Evolutionary conservation across 768 basidiomycete genomes (phyloP).

Genomic region (Russula sp.): DNA sequence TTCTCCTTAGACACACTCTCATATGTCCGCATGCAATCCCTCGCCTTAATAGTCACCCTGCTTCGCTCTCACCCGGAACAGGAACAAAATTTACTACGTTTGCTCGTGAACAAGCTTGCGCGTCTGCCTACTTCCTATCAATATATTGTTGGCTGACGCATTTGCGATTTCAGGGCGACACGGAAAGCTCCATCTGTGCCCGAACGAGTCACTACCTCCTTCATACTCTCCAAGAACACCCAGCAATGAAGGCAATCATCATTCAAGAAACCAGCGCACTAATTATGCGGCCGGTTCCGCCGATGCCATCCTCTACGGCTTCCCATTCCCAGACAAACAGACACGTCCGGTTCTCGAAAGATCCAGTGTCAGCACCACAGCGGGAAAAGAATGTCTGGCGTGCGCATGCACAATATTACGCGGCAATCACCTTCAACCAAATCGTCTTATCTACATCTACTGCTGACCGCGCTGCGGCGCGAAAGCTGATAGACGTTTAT

Average conservation of each 20-base stretch:
- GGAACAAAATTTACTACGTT: conserved; percentile 89
- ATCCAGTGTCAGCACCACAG: conserved; percentile 29
- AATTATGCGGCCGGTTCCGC: conserved; percentile 60
- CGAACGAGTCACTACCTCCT: conserved; percentile 84
- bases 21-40: conserved; percentile 15
- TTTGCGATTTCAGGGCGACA: conserved; percentile 66
- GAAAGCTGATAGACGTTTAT: conserved; percentile 36
- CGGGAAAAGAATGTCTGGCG: conserved; percentile 48
- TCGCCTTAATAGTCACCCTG: conserved; percentile 65
- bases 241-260: conserved; percentile 87
- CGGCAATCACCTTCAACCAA: conserved; percentile 92
- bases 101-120: conserved; percentile 93
- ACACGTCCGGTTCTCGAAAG: conserved; percentile 54
- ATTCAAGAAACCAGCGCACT: conserved; percentile 83
- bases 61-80: conserved; percentile 92
- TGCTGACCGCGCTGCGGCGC: conserved; percentile 11
- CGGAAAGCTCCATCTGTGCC: conserved; percentile 82
- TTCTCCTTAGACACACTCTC: conserved; percentile 64
- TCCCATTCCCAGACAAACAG: conserved; percentile 35
- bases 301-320: conserved; percentile 35
- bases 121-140: conserved; percentile 32
- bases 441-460: no score
- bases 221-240: conserved; percentile 85
- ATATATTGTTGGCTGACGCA: conserved; percentile 4
- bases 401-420: conserved; percentile 85